Percentiles rank a stretch among this genome's conserved stretches.
phyloP scores from a whole-genome alignment of 208 protist species.

The Blastocrithidia nonstop region DNA sequence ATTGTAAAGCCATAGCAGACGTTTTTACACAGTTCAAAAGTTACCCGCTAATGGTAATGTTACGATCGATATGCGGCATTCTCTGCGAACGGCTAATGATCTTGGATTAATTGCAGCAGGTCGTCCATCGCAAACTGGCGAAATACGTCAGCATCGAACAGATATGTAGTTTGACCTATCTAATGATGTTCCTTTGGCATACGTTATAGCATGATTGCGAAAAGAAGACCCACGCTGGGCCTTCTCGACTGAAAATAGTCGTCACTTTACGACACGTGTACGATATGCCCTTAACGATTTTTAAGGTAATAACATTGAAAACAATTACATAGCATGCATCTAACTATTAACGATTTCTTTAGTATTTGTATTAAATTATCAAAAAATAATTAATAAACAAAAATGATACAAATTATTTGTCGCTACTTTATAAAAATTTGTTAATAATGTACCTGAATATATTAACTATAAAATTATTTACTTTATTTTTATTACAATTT shows the following conservation, averaged over 20 bases:
- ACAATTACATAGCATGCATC: too few relatives aligned
- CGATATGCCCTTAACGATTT: constrained; percentile 80
- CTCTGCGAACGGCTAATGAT: constrained; percentile 75
- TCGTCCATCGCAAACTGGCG: constrained; percentile 61
- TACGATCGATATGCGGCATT: constrained; percentile 62
- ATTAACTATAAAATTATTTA: too few relatives aligned
- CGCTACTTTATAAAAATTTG: too few relatives aligned
- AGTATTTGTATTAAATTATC: too few relatives aligned
- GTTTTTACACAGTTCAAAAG: constrained; percentile 83
- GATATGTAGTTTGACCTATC: constrained; percentile 84
- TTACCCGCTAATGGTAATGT: constrained; percentile 71
- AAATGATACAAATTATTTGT: neutral
- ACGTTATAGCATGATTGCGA: constrained; percentile 85
- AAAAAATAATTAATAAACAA: neutral
- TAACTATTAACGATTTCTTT: too few relatives aligned
- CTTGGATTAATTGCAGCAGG: constrained; percentile 56
- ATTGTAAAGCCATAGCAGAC: constrained; percentile 50
- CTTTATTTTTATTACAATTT: too few relatives aligned
- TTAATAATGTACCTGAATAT: too few relatives aligned
- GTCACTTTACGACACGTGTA: constrained; percentile 66
- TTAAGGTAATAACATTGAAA: too few relatives aligned
- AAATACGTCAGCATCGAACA: constrained; percentile 59
- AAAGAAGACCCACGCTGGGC: constrained; percentile 86
- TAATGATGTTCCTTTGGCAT: constrained; percentile 71
- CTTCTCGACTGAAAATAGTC: constrained; percentile 81